Percentiles rank a stretch among this genome's conserved stretches.
These are phyloP conservation scores for Kodamaea fungicola DNA, from an alignment of 1,139 yeast genomes.

Conservation along the genomic window DNA sequence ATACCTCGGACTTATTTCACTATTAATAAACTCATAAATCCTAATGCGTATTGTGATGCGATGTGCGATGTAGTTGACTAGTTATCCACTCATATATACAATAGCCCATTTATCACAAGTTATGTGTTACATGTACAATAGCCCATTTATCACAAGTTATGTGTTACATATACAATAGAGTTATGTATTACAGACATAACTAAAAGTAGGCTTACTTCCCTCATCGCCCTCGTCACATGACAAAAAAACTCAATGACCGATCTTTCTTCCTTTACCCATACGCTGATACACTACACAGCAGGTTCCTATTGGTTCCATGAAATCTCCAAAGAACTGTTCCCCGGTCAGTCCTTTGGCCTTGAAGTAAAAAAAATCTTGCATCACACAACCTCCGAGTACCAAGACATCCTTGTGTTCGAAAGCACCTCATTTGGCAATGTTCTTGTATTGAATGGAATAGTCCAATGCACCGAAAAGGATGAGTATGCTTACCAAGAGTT, in stretches of 20 bases:
- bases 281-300: constrained; percentile 22
- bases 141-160: too few species aligned
- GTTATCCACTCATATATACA: too few species aligned
- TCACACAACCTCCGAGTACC: constrained; percentile 35
- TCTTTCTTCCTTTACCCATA: constrained; percentile 20
- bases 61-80: too few species aligned
- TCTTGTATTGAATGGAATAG: constrained; percentile 78
- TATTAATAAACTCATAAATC: too few species aligned
- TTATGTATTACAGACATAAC: too few species aligned
- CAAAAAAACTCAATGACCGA: constrained; percentile 1
- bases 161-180: too few species aligned
- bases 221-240: too few species aligned
- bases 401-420: constrained; percentile 61
- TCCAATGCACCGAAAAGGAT: constrained; percentile 86
- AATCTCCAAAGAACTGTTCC: constrained; percentile 32
- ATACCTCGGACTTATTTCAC: too few species aligned
- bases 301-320: constrained; percentile 43
- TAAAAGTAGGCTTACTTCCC: too few species aligned
- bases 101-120: too few species aligned
- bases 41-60: too few species aligned
- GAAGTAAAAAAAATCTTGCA: constrained; percentile 32
- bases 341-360: constrained; percentile 45
- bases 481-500: constrained; percentile 90
- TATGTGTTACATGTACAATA: too few species aligned
- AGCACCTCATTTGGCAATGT: constrained; percentile 79